Evolutionary conservation across 2,329 filamentous ascomycete species (phyloP), one percentile per base, ranked within the genome.

Genomic region (Verticillium nubilum): DNA sequence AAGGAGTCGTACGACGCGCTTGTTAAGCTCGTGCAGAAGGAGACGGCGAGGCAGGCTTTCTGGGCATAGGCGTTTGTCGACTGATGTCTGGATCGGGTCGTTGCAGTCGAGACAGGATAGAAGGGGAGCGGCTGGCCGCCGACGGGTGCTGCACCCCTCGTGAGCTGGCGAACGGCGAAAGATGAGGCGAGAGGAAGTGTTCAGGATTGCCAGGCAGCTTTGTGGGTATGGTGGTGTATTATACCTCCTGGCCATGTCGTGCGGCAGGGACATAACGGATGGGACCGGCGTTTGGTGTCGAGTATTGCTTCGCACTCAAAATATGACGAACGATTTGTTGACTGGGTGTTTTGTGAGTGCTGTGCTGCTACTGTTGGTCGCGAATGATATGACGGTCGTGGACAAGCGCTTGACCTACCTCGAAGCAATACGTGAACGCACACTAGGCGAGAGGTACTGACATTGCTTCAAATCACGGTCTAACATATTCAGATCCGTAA

Each of bases 1-100:
- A 78, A 76, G 64, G 85, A 88, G 69, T 78, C 80, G 53, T 89
- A 88, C 74, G 82, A 84, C 70, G 83, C 87, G 60, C 76, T 89
- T 60, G 80, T 86, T 65, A 88, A 88, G 80, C 76, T 86, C 56
- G 80, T 85, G 59, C 81, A 87, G 77, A 88, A 88, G 78, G 84
- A 88, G 79, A 79, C 78, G 67, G 74, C 76, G 65, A 85, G 82
- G 76, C 82, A 86, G 75, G 76, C 76, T 62, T 79, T 80, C 69
- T 78, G 78, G 75, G 74, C 73, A 64, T 76, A 74, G 67, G 71
- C 15, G 6, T 25, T 23, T 25, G 2, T 23, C 7, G 19, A n/a
- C 42, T 29, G 54, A 31, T 26, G 58, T 23, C 54, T 37, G 13
- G 17, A 13, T 17, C 13, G 15, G 42, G 42, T 23, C 19, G 19